These are phyloP conservation scores for Russula compacta DNA, from an alignment of 768 basidiomycete species.

Conservation along the genomic window DNA sequence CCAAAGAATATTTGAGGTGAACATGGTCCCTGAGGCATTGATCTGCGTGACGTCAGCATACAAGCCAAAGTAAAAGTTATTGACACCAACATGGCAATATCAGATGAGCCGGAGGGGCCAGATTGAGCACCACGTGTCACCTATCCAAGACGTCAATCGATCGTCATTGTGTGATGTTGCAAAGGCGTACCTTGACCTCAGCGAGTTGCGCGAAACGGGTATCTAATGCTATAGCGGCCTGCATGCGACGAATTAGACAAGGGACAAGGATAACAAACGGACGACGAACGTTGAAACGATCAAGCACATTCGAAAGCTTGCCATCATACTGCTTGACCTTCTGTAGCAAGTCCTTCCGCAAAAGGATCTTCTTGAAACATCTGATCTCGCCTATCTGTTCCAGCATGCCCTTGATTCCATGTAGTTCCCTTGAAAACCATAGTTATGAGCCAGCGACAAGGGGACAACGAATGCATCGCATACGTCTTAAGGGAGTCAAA, in stretches of 20 bases:
- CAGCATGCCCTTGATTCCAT: not conserved
- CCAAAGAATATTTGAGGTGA: not conserved
- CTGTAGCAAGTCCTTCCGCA: not conserved
- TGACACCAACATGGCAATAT: not conserved
- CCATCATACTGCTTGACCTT: not conserved
- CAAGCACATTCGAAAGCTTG: not conserved
- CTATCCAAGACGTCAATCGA: not conserved
- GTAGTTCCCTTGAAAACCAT: not conserved
- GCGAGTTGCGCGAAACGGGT: not conserved
- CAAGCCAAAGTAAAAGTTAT: not conserved
- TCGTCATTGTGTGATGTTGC: not conserved
- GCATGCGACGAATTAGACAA: not conserved
- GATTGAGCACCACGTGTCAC: not conserved
- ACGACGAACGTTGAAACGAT: not conserved
- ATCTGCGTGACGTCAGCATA: not conserved
- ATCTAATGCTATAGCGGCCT: not conserved
- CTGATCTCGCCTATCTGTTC: not conserved
- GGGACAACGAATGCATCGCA: not conserved
- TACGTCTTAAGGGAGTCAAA: not conserved
- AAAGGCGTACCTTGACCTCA: not conserved
- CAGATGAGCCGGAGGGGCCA: not conserved
- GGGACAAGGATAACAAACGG: not conserved
- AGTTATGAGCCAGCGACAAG: no score
- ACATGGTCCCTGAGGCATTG: not conserved
- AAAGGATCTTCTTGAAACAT: not conserved